phyloP scores from a whole-genome alignment of 176 grass and related monocot species.

The Triticum dicoccoides region DNA sequence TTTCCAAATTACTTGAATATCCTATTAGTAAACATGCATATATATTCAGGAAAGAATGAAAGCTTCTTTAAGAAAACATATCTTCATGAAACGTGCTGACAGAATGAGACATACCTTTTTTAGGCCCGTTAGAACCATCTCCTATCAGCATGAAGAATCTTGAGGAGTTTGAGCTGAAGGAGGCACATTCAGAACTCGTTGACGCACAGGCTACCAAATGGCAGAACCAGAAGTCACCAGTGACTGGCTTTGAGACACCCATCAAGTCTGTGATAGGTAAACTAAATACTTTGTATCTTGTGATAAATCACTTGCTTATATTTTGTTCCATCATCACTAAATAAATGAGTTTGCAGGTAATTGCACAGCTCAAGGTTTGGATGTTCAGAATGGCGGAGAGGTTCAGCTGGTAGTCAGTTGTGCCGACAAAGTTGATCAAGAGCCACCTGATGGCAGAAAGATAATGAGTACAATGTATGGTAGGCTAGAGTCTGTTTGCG shows the following conservation, averaged over 20 bases:
- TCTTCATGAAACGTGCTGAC: not conserved
- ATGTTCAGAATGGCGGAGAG: not conserved
- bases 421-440: not conserved
- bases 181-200: not conserved
- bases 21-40: not conserved
- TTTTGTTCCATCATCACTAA: not conserved
- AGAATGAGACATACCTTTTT: not conserved
- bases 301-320: not conserved
- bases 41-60: no score
- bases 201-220: not conserved
- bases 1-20: not conserved
- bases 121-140: not conserved
- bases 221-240: slow-evolving; percentile 42
- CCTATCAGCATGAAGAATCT: not conserved
- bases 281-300: not conserved
- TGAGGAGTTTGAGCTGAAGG: not conserved
- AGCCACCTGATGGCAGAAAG: slow-evolving; percentile 15
- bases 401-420: not conserved
- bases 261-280: slow-evolving; percentile 37
- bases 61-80: not conserved
- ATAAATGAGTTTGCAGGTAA: slow-evolving; percentile 15
- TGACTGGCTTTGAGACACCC: slow-evolving; percentile 35
- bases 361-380: slow-evolving; percentile 8
- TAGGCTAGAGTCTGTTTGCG: not conserved
- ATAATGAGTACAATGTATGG: not conserved